Percentiles rank a stretch among this genome's conserved stretches.
Conservation (phyloP, 176 grass and related monocot genomes). For the Avena atlantica region DNA sequence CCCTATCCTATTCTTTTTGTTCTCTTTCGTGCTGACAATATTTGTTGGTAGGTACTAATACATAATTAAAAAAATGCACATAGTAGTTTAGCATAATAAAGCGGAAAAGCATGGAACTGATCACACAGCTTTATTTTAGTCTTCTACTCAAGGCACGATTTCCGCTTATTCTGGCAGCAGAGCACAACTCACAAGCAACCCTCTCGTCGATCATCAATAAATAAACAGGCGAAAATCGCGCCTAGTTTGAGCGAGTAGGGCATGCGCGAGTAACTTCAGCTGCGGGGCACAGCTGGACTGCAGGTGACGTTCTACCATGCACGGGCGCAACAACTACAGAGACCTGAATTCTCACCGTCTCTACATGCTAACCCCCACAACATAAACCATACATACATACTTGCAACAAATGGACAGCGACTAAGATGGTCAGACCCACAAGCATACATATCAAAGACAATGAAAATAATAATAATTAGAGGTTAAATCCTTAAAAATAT, state of each 20-base stretch:
- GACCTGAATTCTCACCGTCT: background rate
- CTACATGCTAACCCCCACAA: background rate
- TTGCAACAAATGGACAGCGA: too few species aligned
- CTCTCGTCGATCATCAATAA: background rate
- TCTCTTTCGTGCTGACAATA: background rate
- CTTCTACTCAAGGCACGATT: background rate
- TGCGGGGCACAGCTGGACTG: constrained; percentile 38
- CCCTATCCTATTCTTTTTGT: background rate
- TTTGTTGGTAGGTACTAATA: background rate
- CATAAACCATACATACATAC: background rate
- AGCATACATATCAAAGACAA: too few species aligned
- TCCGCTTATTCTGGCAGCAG: background rate
- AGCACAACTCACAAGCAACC: background rate
- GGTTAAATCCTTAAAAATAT: too few species aligned
- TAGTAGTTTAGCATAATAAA: background rate
- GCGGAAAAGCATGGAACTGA: background rate
- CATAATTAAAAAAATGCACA: background rate
- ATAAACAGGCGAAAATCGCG: background rate
- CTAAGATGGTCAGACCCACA: too few species aligned
- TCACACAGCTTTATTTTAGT: background rate
- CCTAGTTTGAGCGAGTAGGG: background rate
- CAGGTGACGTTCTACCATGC: constrained; percentile 36
- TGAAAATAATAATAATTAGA: too few species aligned
- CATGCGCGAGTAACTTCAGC: background rate
- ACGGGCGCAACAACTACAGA: background rate